Conservation (phyloP, 1,139 yeast genomes). For the Saccharomyces hybrid region DNA sequence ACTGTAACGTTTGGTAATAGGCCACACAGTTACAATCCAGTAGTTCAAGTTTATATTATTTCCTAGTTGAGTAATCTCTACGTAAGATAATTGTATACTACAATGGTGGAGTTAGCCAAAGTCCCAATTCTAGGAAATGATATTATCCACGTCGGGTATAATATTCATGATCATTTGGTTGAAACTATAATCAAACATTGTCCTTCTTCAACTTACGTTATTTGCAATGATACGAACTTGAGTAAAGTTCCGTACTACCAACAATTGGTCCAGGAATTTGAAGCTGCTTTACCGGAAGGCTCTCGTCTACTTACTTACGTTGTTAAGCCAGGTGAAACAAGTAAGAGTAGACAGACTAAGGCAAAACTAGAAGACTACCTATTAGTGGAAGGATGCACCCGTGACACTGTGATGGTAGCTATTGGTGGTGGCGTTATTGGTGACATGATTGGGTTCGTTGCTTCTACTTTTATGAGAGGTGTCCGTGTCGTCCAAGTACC, state of each 20-base stretch:
- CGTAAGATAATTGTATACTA: background rate
- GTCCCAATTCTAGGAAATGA: conserved; percentile 75
- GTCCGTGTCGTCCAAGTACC: conserved; percentile 92
- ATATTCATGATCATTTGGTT: conserved; percentile 70
- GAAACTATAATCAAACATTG: conserved; percentile 53
- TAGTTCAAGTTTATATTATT: background rate
- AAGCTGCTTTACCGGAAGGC: conserved; percentile 35
- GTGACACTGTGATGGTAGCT: conserved; percentile 92
- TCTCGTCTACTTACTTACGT: conserved; percentile 66
- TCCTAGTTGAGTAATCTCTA: background rate
- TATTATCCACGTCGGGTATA: conserved; percentile 85
- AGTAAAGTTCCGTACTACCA: conserved; percentile 56
- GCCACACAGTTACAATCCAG: background rate
- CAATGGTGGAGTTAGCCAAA: conserved; percentile 32
- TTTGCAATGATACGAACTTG: conserved; percentile 81
- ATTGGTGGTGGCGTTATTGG: conserved; percentile 99
- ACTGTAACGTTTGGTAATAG: background rate
- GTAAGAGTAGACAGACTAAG: conserved; percentile 81
- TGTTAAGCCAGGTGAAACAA: conserved; percentile 90
- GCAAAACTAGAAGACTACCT: conserved; percentile 91
- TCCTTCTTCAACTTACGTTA: conserved; percentile 84
- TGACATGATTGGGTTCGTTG: conserved; percentile 98
- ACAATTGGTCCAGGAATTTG: conserved; percentile 35
- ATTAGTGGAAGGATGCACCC: conserved; percentile 79
- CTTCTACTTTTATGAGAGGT: conserved; percentile 98